These are phyloP conservation scores for Hypoxylon lienhwacheense DNA, from an alignment of 495 filamentous ascomycete genomes.

Conservation along the genomic window DNA sequence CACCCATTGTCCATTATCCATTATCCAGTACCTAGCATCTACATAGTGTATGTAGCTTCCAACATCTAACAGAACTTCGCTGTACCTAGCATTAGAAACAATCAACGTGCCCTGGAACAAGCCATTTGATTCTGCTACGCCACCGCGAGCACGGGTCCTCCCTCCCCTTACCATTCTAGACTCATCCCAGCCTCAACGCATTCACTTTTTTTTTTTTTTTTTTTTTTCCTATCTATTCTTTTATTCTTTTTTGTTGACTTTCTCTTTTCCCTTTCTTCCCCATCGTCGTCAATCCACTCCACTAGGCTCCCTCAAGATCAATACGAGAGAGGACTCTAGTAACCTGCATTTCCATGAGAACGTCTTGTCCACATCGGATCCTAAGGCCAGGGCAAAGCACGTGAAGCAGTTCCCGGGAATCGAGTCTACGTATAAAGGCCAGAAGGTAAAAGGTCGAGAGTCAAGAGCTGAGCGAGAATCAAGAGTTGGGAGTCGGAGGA, in stretches of 20 bases:
- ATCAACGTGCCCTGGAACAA: constrained; percentile 20
- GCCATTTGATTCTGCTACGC: constrained; percentile 29
- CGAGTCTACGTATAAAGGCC: constrained; percentile 1
- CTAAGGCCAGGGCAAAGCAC: constrained; percentile 14
- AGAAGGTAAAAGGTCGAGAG: constrained; percentile 9
- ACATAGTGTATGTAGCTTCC: background rate
- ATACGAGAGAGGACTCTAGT: too few species aligned
- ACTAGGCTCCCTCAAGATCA: constrained; percentile 23
- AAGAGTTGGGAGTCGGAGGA: background rate
- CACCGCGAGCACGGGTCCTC: constrained; percentile 26
- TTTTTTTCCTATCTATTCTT: background rate
- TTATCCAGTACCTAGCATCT: background rate
- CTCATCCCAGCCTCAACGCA: constrained; percentile 16
- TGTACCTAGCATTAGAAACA: too few species aligned
- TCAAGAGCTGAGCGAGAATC: too few species aligned
- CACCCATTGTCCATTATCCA: too few species aligned
- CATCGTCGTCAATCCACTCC: too few species aligned
- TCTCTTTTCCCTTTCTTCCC: too few species aligned
- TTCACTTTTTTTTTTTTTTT: constrained; percentile 1
- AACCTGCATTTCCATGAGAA: constrained; percentile 17
- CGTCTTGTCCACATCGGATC: constrained; percentile 15
- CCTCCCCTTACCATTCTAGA: background rate
- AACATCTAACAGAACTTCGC: too few species aligned
- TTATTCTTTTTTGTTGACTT: too few species aligned
- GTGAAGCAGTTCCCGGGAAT: constrained; percentile 17